Evolutionary conservation across 2,329 filamentous ascomycete species (phyloP), one percentile per base, ranked within the genome.

Genomic region (Paraphoma chrysanthemicola): DNA sequence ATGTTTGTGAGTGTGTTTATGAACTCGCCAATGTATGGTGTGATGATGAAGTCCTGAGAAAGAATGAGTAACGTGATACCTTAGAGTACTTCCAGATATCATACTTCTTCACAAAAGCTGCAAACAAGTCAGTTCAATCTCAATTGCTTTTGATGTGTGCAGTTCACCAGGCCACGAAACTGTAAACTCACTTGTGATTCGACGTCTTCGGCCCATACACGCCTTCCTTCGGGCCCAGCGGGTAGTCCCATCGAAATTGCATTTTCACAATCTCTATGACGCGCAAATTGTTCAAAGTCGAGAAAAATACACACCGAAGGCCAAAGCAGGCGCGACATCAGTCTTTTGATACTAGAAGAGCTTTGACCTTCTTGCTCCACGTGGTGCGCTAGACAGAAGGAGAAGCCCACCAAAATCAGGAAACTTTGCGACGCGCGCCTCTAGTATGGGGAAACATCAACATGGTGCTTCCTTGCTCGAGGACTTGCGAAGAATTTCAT

Each of bases 1-100:
- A 83, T 49, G 59, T 84, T 86, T 3, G 81, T 83, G 45, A 85
- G 57, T 0, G 83, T 81, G 60, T 85, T 85, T 55, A 85, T 72
- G 57, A 85, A 82, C 60, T 86, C 83, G 31, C 80, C 83, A 46
- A 85, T 74, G 63, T 85, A 85, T 3, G 70, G 64, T 2, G 81
- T 83, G 50, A 85, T 70, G 51, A 78, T 80, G 62, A 84, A 86
- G 67, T 87, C 85, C 75, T 88, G 31, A 3, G 17, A 17, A 14
- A 9, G 11, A 16, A n/a, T 42, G 12, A 42, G 14, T 16, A 16
- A 5, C 16, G 16, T 16, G 4, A 2, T 17, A 7, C 29, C 33
- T n/a, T 29, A 18, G 10, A 52, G 33, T 28, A 16, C 11, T 30
- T 6, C 33, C 3, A 14, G 10, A 36, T 14, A 23, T 36, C 36